phyloP scores from a whole-genome alignment of 306 rosid genomes.

The Cucurbita pepo region DNA sequence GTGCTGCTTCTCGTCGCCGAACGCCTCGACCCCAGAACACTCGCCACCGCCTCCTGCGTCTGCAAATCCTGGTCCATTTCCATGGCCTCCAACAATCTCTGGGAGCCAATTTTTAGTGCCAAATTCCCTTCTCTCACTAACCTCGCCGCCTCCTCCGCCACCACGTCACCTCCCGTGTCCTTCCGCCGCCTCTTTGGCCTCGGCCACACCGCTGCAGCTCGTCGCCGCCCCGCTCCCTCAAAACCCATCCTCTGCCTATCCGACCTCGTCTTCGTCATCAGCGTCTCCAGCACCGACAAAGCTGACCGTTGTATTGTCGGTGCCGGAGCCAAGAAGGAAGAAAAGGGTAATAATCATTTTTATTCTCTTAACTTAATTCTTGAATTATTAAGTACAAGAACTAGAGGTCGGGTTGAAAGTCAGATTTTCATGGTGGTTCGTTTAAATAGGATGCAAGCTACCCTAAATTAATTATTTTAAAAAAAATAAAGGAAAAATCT shows the following conservation, averaged over 20 bases:
- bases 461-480: no score
- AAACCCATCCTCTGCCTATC: slow-evolving; percentile 26
- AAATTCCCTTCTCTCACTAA: slow-evolving; percentile 35
- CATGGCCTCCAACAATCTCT: slow-evolving; percentile 41
- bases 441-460: no score
- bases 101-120: slow-evolving; percentile 32
- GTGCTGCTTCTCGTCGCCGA: slow-evolving; percentile 26
- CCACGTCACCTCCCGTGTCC: slow-evolving; percentile 2
- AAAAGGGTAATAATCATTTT: neutral
- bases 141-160: neutral
- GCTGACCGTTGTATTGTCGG: neutral
- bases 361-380: no score
- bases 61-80: slow-evolving; percentile 41
- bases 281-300: neutral
- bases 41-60: slow-evolving; percentile 46
- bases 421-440: no score
- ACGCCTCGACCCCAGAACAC: slow-evolving; percentile 42
- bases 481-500: no score
- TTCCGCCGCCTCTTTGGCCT: slow-evolving; percentile 31
- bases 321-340: neutral
- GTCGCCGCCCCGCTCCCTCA: slow-evolving; percentile 8
- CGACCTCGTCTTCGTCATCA: slow-evolving; percentile 28
- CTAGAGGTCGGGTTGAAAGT: no score
- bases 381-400: no score
- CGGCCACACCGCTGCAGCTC: slow-evolving; percentile 13